These are phyloP conservation scores for Chlamydomonas applanata DNA, from an alignment of 139 green algal species.

Conservation along the genomic window DNA sequence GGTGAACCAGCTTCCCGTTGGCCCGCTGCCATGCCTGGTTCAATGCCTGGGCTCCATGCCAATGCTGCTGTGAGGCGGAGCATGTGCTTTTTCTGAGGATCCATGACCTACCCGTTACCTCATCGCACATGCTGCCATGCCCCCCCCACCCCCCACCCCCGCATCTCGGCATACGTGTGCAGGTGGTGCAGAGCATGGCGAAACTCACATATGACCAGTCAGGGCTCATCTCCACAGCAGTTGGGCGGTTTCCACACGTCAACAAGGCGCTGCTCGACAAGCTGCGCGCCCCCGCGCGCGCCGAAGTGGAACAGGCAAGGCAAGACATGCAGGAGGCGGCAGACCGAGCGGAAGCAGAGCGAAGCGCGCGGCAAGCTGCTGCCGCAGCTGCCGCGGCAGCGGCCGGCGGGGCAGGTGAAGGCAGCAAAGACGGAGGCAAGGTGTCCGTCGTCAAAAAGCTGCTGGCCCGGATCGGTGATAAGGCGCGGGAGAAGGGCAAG, in stretches of 20 bases:
- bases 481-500: not conserved
- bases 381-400: no score
- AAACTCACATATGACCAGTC: conserved; percentile 60
- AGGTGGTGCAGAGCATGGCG: conserved; percentile 42
- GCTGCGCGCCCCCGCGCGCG: not conserved
- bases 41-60: no score
- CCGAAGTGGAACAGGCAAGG: not conserved
- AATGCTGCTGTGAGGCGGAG: no score
- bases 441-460: conserved; percentile 22
- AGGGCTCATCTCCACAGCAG: conserved; percentile 52
- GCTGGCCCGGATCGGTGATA: conserved; percentile 5
- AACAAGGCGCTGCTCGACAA: conserved; percentile 14
- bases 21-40: no score
- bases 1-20: no score
- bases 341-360: not conserved
- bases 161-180: conserved; percentile 8
- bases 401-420: no score
- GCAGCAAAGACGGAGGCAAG: not conserved
- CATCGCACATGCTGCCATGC: no score
- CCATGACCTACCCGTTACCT: not conserved
- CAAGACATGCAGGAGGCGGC: not conserved
- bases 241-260: conserved; percentile 1
- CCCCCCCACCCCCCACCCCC: no score
- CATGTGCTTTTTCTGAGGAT: no score
- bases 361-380: not conserved